phyloP scores from a whole-genome alignment of 805 yeast species.

The Kuraishia cidri region DNA sequence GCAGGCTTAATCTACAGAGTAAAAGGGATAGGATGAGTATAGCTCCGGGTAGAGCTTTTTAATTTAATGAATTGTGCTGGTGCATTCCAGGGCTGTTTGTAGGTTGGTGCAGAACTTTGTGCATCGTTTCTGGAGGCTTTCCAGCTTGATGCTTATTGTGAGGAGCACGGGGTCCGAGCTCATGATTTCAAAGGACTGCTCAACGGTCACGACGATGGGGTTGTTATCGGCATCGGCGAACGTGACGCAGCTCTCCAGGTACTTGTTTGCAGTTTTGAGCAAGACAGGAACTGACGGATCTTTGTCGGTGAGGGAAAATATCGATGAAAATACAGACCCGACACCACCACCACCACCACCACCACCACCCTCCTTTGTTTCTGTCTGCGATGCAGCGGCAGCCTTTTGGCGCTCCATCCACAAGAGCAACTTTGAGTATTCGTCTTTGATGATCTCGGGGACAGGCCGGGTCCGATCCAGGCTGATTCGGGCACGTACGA shows the following conservation, averaged over 20 bases:
- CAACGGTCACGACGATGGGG: slow-evolving; percentile 47
- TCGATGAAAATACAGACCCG: slow-evolving; percentile 12
- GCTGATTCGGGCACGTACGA: slow-evolving; percentile 44
- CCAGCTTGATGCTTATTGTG: slow-evolving; percentile 54
- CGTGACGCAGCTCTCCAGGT: slow-evolving; percentile 55
- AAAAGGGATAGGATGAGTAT: slow-evolving; percentile 3
- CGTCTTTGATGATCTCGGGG: slow-evolving; percentile 27
- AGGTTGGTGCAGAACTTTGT: slow-evolving; percentile 16
- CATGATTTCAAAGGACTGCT: slow-evolving; percentile 48
- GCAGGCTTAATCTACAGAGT: slow-evolving; percentile 5
- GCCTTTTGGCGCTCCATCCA: slow-evolving; percentile 12
- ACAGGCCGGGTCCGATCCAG: slow-evolving; percentile 28
- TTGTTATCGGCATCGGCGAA: slow-evolving; percentile 29
- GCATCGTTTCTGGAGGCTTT: slow-evolving; percentile 45
- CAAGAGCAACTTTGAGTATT: slow-evolving; percentile 23
- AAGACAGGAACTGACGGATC: slow-evolving; percentile 22
- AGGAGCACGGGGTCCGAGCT: slow-evolving; percentile 63
- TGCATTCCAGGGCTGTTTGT: slow-evolving; percentile 3
- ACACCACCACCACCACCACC: slow-evolving; percentile 7
- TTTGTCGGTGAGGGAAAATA: slow-evolving; percentile 10
- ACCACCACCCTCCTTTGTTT: slow-evolving; percentile 2
- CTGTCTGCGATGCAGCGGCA: background rate
- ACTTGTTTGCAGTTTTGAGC: slow-evolving; percentile 33
- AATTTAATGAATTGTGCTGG: background rate
- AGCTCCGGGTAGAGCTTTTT: background rate